phyloP scores from a whole-genome alignment of 2,329 filamentous ascomycete genomes.

The Trichoderma sp. region DNA sequence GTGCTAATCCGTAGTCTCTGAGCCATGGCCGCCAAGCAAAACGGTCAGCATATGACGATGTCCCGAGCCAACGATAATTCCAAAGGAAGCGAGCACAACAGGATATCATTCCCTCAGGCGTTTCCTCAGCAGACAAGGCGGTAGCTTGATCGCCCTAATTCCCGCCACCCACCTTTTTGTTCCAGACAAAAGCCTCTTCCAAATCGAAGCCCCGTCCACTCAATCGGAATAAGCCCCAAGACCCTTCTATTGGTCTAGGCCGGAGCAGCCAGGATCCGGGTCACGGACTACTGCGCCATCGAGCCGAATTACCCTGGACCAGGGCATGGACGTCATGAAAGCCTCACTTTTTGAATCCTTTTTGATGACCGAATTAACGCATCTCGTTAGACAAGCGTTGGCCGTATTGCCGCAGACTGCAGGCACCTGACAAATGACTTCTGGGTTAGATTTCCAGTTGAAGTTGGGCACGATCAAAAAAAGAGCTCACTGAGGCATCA shows the following conservation, averaged over 20 bases:
- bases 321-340: slow-evolving; percentile 11
- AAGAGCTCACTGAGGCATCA: background rate
- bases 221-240: background rate
- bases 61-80: background rate
- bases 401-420: background rate
- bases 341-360: slow-evolving; percentile 18
- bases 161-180: slow-evolving; percentile 4
- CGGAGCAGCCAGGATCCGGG: background rate
- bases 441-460: background rate
- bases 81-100: background rate
- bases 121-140: background rate
- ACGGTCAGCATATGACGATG: slow-evolving; percentile 4
- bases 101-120: background rate
- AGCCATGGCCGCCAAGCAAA: background rate
- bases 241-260: background rate
- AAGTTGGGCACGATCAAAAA: background rate
- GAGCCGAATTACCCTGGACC: slow-evolving; percentile 23
- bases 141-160: slow-evolving; percentile 11
- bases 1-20: background rate
- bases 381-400: background rate
- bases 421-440: background rate
- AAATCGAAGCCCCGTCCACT: background rate
- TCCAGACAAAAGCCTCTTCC: background rate
- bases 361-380: slow-evolving; percentile 2
- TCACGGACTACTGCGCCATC: slow-evolving; percentile 6